These are phyloP conservation scores for Beauveria brongniartii DNA, from an alignment of 2,329 filamentous ascomycete species.

Conservation along the genomic window DNA sequence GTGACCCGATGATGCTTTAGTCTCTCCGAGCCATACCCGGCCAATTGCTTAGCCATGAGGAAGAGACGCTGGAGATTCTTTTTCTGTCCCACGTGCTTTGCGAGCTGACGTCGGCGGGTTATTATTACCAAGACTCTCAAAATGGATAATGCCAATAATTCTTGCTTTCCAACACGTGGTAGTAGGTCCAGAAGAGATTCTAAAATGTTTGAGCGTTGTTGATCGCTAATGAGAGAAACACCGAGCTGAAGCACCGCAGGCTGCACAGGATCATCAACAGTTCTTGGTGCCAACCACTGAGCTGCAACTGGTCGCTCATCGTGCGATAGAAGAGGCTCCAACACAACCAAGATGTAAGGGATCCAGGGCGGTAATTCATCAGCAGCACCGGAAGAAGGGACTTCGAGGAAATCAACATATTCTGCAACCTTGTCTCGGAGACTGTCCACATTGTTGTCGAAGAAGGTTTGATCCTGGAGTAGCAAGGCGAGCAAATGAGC, in stretches of 20 bases:
- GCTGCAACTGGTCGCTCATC: constrained; percentile 74
- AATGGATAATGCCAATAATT: constrained; percentile 73
- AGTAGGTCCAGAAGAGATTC: constrained; percentile 74
- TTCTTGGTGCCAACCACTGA: constrained; percentile 55
- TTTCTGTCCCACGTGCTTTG: constrained; percentile 72
- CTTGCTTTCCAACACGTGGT: constrained; percentile 80
- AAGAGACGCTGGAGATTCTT: constrained; percentile 85
- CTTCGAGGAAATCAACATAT: constrained; percentile 71
- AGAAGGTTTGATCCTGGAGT: constrained; percentile 75
- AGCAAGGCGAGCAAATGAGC: constrained; percentile 86
- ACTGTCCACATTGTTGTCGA: constrained; percentile 63
- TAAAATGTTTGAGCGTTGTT: constrained; percentile 65
- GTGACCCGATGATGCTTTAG: constrained; percentile 50
- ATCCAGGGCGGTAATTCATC: constrained; percentile 90
- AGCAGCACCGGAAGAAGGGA: constrained; percentile 54
- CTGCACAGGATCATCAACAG: constrained; percentile 39
- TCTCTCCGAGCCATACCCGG: constrained; percentile 66
- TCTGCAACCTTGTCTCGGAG: constrained; percentile 69
- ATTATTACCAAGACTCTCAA: constrained; percentile 79
- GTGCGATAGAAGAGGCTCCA: constrained; percentile 84
- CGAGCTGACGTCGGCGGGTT: constrained; percentile 69
- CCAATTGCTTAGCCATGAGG: constrained; percentile 89
- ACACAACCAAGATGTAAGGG: constrained; percentile 77
- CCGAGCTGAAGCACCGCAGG: constrained; percentile 52
- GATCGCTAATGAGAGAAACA: constrained; percentile 47